Conservation (phyloP, 352 stramenopile species). For the Globisporangium paddicum region DNA sequence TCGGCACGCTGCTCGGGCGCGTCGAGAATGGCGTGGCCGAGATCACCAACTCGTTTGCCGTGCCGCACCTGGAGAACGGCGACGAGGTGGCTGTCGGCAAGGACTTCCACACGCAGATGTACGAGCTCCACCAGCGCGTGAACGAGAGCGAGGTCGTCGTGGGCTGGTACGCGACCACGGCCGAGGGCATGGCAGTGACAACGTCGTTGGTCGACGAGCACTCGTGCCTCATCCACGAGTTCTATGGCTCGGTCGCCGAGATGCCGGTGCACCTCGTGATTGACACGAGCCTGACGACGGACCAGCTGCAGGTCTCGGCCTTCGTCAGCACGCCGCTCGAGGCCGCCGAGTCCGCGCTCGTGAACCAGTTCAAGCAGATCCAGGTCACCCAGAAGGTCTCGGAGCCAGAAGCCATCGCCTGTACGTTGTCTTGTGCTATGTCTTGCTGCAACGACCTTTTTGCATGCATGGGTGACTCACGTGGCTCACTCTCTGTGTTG, state of each 20-base stretch:
- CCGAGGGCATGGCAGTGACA: conserved; percentile 21
- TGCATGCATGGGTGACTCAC: background rate
- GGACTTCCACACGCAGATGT: conserved; percentile 98
- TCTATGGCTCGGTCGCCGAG: conserved; percentile 94
- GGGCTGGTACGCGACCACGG: conserved; percentile 94
- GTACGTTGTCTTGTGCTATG: conserved; percentile 49
- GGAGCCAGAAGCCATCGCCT: conserved; percentile 93
- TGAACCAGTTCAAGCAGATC: conserved; percentile 94
- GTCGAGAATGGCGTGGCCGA: conserved; percentile 85
- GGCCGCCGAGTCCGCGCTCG: conserved; percentile 86
- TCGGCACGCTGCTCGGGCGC: conserved; percentile 95
- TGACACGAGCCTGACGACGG: conserved; percentile 83
- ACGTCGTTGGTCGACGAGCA: conserved; percentile 89
- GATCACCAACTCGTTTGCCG: conserved; percentile 95
- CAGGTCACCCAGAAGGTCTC: conserved; percentile 88
- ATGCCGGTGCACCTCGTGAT: conserved; percentile 94
- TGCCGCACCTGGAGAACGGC: conserved; percentile 95
- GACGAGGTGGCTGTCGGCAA: conserved; percentile 97
- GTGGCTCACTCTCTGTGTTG: conserved; percentile 1
- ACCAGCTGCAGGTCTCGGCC: conserved; percentile 87
- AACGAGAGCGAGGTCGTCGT: conserved; percentile 95
- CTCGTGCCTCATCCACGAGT: conserved; percentile 97
- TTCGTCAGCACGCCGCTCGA: conserved; percentile 90
- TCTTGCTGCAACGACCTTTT: background rate
- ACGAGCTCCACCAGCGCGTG: conserved; percentile 92